A percentile compares a stretch with the other conserved stretches of the same genome.
These are phyloP conservation scores for Trichoderma endophyticum DNA, from an alignment of 2,329 filamentous ascomycete genomes.

Conservation along the genomic window DNA sequence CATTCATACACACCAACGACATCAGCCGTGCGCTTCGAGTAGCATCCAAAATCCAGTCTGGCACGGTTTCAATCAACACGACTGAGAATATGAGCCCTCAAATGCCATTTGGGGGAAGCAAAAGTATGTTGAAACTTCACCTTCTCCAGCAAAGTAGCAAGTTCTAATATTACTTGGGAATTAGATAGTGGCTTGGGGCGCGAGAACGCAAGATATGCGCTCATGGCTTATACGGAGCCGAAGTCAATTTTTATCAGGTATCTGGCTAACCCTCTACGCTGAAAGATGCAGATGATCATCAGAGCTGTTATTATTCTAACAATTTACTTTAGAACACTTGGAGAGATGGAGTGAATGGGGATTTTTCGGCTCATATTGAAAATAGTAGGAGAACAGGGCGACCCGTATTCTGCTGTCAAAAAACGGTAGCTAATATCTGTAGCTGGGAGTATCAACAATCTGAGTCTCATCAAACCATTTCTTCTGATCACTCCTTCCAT, in stretches of 20 bases:
- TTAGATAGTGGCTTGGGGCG: not conserved
- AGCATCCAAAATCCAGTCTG: not conserved
- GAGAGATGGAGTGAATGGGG: not conserved
- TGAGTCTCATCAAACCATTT: too few relatives aligned
- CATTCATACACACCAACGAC: not conserved
- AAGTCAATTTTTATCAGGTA: not conserved
- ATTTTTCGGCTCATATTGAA: not conserved
- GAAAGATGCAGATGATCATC: not conserved
- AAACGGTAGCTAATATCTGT: accelerated
- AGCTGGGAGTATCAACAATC: not conserved
- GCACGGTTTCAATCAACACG: not conserved
- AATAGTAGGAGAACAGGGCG: not conserved
- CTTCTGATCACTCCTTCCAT: not conserved
- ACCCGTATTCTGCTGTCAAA: not conserved
- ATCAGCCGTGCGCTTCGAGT: not conserved
- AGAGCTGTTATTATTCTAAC: not conserved
- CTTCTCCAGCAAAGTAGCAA: not conserved
- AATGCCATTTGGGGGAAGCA: not conserved
- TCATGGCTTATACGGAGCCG: not conserved
- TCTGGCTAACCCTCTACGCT: not conserved
- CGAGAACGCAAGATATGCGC: not conserved
- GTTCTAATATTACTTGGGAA: not conserved
- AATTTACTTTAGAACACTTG: not conserved
- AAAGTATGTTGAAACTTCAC: not conserved
- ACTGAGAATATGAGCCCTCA: not conserved